phyloP scores from a whole-genome alignment of 2,329 filamentous ascomycete species.

The Cladosporium sp. region DNA sequence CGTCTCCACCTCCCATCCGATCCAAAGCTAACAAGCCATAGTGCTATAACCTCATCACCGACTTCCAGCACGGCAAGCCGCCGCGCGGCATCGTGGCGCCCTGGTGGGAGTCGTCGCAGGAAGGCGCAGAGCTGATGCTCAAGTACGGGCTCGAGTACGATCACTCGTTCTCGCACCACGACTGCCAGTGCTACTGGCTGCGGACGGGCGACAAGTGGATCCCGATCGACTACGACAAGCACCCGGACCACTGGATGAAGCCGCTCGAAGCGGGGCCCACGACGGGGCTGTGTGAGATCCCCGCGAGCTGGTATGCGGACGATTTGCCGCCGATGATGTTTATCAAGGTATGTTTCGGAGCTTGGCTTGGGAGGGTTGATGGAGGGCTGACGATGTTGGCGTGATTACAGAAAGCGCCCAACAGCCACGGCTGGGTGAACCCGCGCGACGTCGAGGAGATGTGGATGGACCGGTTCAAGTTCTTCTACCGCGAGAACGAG shows the following conservation, averaged over 20 bases:
- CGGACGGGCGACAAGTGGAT: slow-evolving; percentile 60
- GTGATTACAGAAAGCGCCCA: slow-evolving; percentile 39
- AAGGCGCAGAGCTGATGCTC: slow-evolving; percentile 59
- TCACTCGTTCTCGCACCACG: slow-evolving; percentile 60
- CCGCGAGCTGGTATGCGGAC: slow-evolving; percentile 55
- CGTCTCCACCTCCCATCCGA: background rate
- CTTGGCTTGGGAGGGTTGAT: background rate
- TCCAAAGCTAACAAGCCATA: background rate
- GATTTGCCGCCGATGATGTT: slow-evolving; percentile 66
- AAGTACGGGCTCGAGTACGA: slow-evolving; percentile 65
- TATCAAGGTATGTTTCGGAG: slow-evolving; percentile 46
- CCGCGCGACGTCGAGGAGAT: slow-evolving; percentile 57
- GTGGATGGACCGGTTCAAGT: slow-evolving; percentile 63
- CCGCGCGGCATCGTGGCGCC: slow-evolving; percentile 67
- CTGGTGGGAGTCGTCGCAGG: slow-evolving; percentile 67
- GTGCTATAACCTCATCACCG: slow-evolving; percentile 63
- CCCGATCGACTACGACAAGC: slow-evolving; percentile 60
- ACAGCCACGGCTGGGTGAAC: slow-evolving; percentile 56
- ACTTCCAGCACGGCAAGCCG: slow-evolving; percentile 63
- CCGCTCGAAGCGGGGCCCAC: slow-evolving; percentile 53
- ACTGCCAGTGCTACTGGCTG: slow-evolving; percentile 59
- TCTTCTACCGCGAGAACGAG: slow-evolving; percentile 71
- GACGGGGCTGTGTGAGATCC: slow-evolving; percentile 62
- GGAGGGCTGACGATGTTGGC: too few relatives aligned
- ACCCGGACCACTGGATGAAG: slow-evolving; percentile 61